Evolutionary conservation across 1,139 yeast species (phyloP).

Genomic region (Kodamaea sp.): DNA sequence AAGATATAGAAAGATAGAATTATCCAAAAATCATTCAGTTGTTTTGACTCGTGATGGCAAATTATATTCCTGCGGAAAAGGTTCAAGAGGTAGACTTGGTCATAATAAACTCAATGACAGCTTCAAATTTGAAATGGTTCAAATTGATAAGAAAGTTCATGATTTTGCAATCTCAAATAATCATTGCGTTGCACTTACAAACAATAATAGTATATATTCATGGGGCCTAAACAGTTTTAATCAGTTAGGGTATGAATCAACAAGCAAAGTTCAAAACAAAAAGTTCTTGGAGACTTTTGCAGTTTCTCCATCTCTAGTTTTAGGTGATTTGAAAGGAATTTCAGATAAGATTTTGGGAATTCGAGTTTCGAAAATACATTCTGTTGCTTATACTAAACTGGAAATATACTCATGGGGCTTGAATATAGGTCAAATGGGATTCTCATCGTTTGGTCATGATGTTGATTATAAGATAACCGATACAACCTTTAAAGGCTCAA

Average conservation of each 20-base stretch:
- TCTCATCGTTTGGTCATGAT: slow-evolving; percentile 19
- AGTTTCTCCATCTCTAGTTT: slow-evolving; percentile 47
- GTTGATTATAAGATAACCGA: slow-evolving; percentile 29
- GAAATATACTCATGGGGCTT: slow-evolving; percentile 74
- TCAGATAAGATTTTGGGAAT: slow-evolving; percentile 43
- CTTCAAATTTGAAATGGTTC: slow-evolving; percentile 36
- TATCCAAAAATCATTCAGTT: slow-evolving; percentile 68
- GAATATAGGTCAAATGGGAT: slow-evolving; percentile 85
- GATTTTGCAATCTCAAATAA: slow-evolving; percentile 56
- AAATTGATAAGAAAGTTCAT: slow-evolving; percentile 25
- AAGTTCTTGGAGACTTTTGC: slow-evolving; percentile 34
- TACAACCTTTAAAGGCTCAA: slow-evolving; percentile 30
- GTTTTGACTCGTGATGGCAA: slow-evolving; percentile 54
- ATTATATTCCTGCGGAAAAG: slow-evolving; percentile 62
- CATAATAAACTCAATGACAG: slow-evolving; percentile 36
- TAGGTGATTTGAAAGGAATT: slow-evolving; percentile 44
- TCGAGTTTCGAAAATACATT: slow-evolving; percentile 69
- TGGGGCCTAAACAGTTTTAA: slow-evolving; percentile 75
- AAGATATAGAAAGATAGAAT: slow-evolving; percentile 40
- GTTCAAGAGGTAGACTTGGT: slow-evolving; percentile 72
- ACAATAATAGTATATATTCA: slow-evolving; percentile 52
- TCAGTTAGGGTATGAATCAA: slow-evolving; percentile 60
- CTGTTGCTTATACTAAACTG: slow-evolving; percentile 55
- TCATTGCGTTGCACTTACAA: slow-evolving; percentile 57
- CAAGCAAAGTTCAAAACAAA: slow-evolving; percentile 12